Base-by-base conservation (phyloP, 345 rosid species). In the Populus davidiana region DNA sequence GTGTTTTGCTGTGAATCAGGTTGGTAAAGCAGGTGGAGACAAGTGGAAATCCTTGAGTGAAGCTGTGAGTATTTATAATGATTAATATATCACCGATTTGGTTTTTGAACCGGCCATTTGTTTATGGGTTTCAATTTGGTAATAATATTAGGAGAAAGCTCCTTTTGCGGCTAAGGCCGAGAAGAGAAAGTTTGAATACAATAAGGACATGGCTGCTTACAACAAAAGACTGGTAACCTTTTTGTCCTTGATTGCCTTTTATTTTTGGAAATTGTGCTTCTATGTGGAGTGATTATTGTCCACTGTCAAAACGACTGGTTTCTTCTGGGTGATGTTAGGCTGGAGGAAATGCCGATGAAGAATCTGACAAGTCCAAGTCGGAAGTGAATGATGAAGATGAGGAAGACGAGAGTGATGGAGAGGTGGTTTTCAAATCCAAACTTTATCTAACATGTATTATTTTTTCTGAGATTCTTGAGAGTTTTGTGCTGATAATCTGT, bases 351-450 rank as follows among this genome's bases (percentile, higher is more conserved):
- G 83, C 75, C 16, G 93, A 85, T 20, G 91, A 91, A 47, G 98
- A 89, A 71, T 90, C 96, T 84, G 96, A 93, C 76, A 91, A 91
- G 87, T 85, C 96, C 6, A 91, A 90, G 80, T 93, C 98, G 62
- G 92, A 91, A 79, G 94, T 93, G 41, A 83, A 91, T 6, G 89
- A 90, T 20, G 93, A 86, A 25, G 88, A 86, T 8, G 88, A 85
- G 0, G 78, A 75, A 35, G 88, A 87, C 5, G 90, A 86, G 11
- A 91, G 79, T 54, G 88, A 89, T 25, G 92, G 76, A 20, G 93
- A 87, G 91, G 98, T 91, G 23, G 62, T 13, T 54, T 36, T 7
- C 36, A 2, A 25, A 17, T 14, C 29, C 4, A 2, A 8, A 21
- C 21, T 12, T 3, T 10, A 39, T 41, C 9, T 14, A 33, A 64